Conservation (phyloP, 2,329 filamentous ascomycete genomes). For the Plectosphaerella sp. region DNA sequence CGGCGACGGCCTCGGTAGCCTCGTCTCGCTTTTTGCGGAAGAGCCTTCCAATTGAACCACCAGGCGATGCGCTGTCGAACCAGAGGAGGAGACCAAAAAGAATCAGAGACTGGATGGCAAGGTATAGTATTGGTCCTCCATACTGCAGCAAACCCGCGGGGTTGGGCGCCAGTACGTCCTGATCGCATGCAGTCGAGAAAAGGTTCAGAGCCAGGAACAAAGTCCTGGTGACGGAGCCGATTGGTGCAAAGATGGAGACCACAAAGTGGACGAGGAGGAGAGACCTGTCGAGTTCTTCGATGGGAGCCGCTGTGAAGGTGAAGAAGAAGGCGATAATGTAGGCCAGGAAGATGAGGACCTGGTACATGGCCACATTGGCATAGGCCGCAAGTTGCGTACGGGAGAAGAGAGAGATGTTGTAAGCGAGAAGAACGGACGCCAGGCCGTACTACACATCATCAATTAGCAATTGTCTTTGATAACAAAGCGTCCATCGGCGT, state of each 20-base stretch:
- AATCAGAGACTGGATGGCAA: slow-evolving; percentile 67
- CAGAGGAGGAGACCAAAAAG: slow-evolving; percentile 72
- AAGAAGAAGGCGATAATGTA: slow-evolving; percentile 70
- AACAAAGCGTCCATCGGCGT: no score
- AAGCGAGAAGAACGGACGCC: slow-evolving; percentile 70
- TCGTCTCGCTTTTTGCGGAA: slow-evolving; percentile 22
- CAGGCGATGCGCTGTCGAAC: slow-evolving; percentile 71
- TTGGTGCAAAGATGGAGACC: slow-evolving; percentile 68
- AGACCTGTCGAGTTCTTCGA: slow-evolving; percentile 50
- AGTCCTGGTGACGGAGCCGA: slow-evolving; percentile 69
- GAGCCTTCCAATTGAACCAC: slow-evolving; percentile 32
- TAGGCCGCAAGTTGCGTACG: slow-evolving; percentile 79
- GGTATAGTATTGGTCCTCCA: slow-evolving; percentile 80
- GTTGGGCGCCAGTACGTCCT: slow-evolving; percentile 56
- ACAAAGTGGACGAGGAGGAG: slow-evolving; percentile 62
- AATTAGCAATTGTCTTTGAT: slow-evolving; percentile 50
- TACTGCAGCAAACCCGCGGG: slow-evolving; percentile 70
- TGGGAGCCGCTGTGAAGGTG: slow-evolving; percentile 70
- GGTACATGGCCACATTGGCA: slow-evolving; percentile 73
- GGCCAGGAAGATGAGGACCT: slow-evolving; percentile 66
- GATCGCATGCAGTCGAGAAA: slow-evolving; percentile 75
- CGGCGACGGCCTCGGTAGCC: slow-evolving; percentile 16
- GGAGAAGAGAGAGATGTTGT: slow-evolving; percentile 76
- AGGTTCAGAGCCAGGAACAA: slow-evolving; percentile 77
- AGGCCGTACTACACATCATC: slow-evolving; percentile 55